Evolutionary conservation across 345 rosid species (phyloP), one percentile per base, ranked within the genome.

Genomic region (Eucalyptus regnans): DNA sequence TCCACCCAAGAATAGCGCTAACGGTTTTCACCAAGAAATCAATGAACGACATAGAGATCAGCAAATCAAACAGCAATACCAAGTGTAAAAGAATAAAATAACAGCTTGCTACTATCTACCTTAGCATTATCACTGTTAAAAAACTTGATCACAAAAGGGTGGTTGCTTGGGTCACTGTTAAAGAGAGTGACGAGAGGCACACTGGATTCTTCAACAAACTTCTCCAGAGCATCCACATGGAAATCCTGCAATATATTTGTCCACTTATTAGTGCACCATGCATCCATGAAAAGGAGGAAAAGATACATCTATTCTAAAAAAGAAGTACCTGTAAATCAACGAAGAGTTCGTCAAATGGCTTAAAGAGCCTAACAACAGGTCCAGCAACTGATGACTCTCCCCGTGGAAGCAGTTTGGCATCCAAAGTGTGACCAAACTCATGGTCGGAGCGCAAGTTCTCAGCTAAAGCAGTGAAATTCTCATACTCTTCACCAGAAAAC

Each of bases 311-410:
- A 48, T 33, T 7, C 54, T 27, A 27, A 3, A 88, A 56, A 71
- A 88, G 12, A 60, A 43, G 50, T 94, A 98, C 99, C 99, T 98
- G 93, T 79, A 91, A 92, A 91, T 97, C 99, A 41, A 96, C 96
- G 91, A 92, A 93, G 84, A 93, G 94, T 89, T 98, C 99, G 88
- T 98, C 99, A 90, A 98, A 98, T 91, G 99, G 99, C 95, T 98
- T 98, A 92, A 97, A 95, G 90, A 98, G 92, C 94, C 99, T 96
- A 87, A 98, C 96, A 4, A 96, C 87, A 62, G 99, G 99, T 31
- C 99, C 99, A n/a, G 95, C 20, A 48, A 95, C 95, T 10, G 98
- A 94, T 86, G 97, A 90, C 5, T 98, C 99, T 56, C 99, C 99
- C 60, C 95, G 95, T 41, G 99, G 97, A 93, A 98, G 99, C 91